A percentile compares a stretch with the other conserved stretches of the same genome.
Evolutionary conservation across 495 filamentous ascomycete genomes (phyloP).

Genomic region (Trypethelium eluteriae): DNA sequence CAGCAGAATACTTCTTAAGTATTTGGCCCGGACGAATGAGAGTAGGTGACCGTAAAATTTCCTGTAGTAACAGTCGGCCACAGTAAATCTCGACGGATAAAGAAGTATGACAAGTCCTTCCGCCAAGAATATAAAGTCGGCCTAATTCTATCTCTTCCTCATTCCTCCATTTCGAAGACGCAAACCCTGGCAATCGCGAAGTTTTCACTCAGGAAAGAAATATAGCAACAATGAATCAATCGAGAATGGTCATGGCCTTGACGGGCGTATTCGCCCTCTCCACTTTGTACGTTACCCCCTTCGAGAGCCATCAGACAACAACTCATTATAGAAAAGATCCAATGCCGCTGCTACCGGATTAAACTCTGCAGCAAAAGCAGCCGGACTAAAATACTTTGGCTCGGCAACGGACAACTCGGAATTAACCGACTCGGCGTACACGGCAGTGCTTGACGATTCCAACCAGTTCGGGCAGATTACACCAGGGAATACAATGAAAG

Average conservation of each 20-base stretch:
- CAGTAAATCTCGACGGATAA: not conserved
- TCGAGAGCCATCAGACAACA: not conserved
- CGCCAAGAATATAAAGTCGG: not conserved
- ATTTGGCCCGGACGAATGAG: not conserved
- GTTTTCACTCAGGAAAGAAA: not conserved
- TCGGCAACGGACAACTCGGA: slow-evolving; percentile 14
- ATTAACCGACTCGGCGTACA: slow-evolving; percentile 15
- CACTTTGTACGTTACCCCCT: not conserved
- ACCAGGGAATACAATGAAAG: slow-evolving; percentile 43
- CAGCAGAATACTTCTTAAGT: not conserved
- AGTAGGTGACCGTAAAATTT: not conserved
- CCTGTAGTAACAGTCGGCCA: not conserved
- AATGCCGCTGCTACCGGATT: slow-evolving; percentile 1
- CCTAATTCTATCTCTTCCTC: not conserved
- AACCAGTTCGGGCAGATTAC: slow-evolving; percentile 46
- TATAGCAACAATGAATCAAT: not conserved
- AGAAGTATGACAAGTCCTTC: not conserved
- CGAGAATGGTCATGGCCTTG: not conserved
- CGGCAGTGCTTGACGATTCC: slow-evolving; percentile 37
- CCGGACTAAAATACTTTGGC: slow-evolving; percentile 13
- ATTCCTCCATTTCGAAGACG: not conserved
- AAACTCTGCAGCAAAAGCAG: slow-evolving; percentile 11
- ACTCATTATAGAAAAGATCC: not conserved
- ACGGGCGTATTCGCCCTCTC: not conserved
- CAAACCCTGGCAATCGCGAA: not conserved